Conservation (phyloP, 2,329 filamentous ascomycete genomes). For the Aspergillus sp. region DNA sequence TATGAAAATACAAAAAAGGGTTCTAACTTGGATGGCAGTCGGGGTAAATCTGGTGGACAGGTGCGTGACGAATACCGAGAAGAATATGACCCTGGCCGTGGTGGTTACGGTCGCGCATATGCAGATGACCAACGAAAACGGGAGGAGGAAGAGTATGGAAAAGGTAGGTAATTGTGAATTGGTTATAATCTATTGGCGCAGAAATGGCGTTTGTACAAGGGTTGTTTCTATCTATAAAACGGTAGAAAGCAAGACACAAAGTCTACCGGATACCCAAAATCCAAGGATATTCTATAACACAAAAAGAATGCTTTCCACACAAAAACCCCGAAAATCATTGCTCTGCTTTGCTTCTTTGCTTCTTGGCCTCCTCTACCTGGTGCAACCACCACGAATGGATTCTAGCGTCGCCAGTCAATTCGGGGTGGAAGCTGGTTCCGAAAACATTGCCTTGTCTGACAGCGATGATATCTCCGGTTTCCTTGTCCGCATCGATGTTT, state of each 20-base stretch:
- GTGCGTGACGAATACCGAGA: slow-evolving; percentile 97
- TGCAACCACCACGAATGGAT: slow-evolving; percentile 93
- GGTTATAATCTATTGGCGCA: slow-evolving; percentile 16
- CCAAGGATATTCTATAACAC: slow-evolving; percentile 9
- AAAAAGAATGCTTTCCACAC: not conserved
- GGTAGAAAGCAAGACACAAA: slow-evolving; percentile 13
- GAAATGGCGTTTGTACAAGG: slow-evolving; percentile 29
- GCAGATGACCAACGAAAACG: slow-evolving; percentile 57
- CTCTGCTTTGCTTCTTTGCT: slow-evolving; percentile 19
- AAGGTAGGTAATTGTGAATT: slow-evolving; percentile 43
- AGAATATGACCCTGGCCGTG: slow-evolving; percentile 91
- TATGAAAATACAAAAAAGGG: not conserved
- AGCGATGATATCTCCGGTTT: slow-evolving; percentile 71
- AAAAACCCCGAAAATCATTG: not conserved
- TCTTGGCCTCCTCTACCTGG: slow-evolving; percentile 54
- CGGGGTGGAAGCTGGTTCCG: slow-evolving; percentile 92
- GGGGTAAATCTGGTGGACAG: slow-evolving; percentile 92
- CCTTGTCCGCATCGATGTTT: slow-evolving; percentile 34
- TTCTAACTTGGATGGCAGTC: slow-evolving; percentile 36
- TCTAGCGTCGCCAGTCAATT: slow-evolving; percentile 79
- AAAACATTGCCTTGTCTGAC: slow-evolving; percentile 88
- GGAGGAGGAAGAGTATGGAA: slow-evolving; percentile 57
- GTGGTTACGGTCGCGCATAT: slow-evolving; percentile 78
- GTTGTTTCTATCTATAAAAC: slow-evolving; percentile 22
- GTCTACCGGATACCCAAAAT: slow-evolving; percentile 22